Evolutionary conservation across 192 early-diverging fungal genomes (phyloP), one percentile per base, ranked within the genome.

Genomic region (Helicostylum pulchrum): DNA sequence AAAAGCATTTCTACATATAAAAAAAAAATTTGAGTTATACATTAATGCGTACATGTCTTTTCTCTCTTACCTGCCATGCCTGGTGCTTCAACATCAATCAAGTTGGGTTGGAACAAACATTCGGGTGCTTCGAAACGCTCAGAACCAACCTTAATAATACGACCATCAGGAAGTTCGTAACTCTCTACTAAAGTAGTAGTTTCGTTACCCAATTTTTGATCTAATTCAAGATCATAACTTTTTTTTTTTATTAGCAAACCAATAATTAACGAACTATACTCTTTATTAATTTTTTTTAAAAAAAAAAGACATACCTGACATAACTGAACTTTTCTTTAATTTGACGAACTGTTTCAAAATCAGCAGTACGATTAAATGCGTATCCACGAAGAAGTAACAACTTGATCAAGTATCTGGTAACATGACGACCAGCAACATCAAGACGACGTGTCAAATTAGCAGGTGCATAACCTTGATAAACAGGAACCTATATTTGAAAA

Each of bases 241-340:
- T 44, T 23, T 11, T 10, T 20, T 26, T 26, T 26, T 26, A 26
- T 26, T 26, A 2, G 2, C 26, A 26, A 26, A 26, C 12, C 12
- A 42, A 3, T 47, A 26, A 2, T 26, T 26, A 26, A 26, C 2
- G 2, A 26, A 26, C 26, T 26, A 26, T 26, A 26, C 26, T 26
- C 26, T 26, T 26, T n/a, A n/a, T n/a, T n/a, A n/a, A n/a, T n/a
- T n/a, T 2, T 26, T 26, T 26, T 26, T 26, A 26, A 26, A 26
- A 26, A 2, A 26, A 26, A 26, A 26, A 47, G n/a, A 34, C 64
- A 46, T 77, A 94, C 92, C 91, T 93, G 69, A 97, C 92, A 75
- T 98, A 98, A 77, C 97, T 98, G 39, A 97, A 81, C 76, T 96
- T 94, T 74, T 99, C 97, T 85, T 99, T 99, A 68, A 99, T 85